Conservation (phyloP, 2,329 filamentous ascomycete genomes). For the Nemania diffusa region DNA sequence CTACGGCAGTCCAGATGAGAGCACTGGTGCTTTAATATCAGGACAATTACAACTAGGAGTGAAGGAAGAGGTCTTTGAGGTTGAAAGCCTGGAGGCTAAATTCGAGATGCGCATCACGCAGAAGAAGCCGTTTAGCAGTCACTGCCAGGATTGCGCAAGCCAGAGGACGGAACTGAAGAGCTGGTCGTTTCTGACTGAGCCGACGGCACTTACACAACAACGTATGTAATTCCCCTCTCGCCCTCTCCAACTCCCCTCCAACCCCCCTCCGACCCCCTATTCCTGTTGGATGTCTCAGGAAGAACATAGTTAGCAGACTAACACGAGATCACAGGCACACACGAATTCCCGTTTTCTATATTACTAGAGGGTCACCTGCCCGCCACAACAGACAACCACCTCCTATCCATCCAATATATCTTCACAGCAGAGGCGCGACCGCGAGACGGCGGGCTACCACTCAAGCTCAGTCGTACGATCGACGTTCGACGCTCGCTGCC, state of each 20-base stretch:
- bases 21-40: slow-evolving; percentile 85
- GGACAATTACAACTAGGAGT: slow-evolving; percentile 82
- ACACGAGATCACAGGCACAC: slow-evolving; percentile 62
- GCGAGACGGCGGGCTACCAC: slow-evolving; percentile 66
- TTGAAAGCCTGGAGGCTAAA: slow-evolving; percentile 78
- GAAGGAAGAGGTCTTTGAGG: slow-evolving; percentile 70
- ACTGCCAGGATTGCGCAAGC: slow-evolving; percentile 80
- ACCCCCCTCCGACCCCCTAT: not conserved
- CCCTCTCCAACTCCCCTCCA: not conserved
- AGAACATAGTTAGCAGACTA: too few relatives aligned
- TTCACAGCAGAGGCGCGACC: slow-evolving; percentile 75
- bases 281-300: not conserved
- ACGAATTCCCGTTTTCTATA: slow-evolving; percentile 89
- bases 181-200: slow-evolving; percentile 78
- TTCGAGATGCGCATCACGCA: slow-evolving; percentile 77
- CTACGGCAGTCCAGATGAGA: slow-evolving; percentile 78
- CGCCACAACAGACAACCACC: slow-evolving; percentile 77
- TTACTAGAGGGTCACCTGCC: slow-evolving; percentile 88
- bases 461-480: slow-evolving; percentile 74
- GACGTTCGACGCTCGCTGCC: slow-evolving; percentile 81
- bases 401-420: slow-evolving; percentile 81
- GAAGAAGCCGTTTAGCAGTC: slow-evolving; percentile 82
- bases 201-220: slow-evolving; percentile 61
- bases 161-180: slow-evolving; percentile 78
- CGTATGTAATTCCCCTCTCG: slow-evolving; percentile 51